These are phyloP conservation scores for Herpotrichia juniperi DNA, from an alignment of 2,329 filamentous ascomycete species.

Conservation along the genomic window DNA sequence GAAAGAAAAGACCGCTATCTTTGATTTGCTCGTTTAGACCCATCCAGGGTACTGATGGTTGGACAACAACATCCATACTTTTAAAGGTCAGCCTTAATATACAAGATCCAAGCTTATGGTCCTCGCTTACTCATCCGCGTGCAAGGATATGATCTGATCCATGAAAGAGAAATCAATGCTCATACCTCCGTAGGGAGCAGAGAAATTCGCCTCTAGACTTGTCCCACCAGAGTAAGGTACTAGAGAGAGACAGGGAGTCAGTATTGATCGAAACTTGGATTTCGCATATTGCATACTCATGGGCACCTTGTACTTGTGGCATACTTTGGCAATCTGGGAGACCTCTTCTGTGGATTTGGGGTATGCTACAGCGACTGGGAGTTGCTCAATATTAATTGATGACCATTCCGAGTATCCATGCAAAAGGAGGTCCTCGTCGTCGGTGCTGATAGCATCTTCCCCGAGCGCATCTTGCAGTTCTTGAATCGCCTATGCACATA, in stretches of 20 bases:
- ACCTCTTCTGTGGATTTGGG: constrained; percentile 70
- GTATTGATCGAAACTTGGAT: background rate
- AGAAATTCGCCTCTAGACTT: constrained; percentile 88
- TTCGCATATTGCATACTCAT: constrained; percentile 58
- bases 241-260: constrained; percentile 14
- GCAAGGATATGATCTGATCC: constrained; percentile 79
- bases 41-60: constrained; percentile 93
- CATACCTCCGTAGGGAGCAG: constrained; percentile 83
- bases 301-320: constrained; percentile 78
- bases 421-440: constrained; percentile 66
- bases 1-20: constrained; percentile 82
- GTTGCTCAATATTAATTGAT: constrained; percentile 66
- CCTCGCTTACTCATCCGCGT: constrained; percentile 70
- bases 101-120: background rate
- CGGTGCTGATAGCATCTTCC: constrained; percentile 66
- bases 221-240: constrained; percentile 87
- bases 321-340: constrained; percentile 69
- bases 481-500: constrained; percentile 56
- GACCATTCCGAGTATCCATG: constrained; percentile 77
- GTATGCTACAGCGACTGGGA: constrained; percentile 70
- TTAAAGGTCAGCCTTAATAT: constrained; percentile 23
- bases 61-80: constrained; percentile 86
- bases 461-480: constrained; percentile 61
- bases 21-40: constrained; percentile 78
- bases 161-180: constrained; percentile 90